These are phyloP conservation scores for Dispira parvispora DNA, from an alignment of 192 early-diverging fungal genomes.

Conservation along the genomic window DNA sequence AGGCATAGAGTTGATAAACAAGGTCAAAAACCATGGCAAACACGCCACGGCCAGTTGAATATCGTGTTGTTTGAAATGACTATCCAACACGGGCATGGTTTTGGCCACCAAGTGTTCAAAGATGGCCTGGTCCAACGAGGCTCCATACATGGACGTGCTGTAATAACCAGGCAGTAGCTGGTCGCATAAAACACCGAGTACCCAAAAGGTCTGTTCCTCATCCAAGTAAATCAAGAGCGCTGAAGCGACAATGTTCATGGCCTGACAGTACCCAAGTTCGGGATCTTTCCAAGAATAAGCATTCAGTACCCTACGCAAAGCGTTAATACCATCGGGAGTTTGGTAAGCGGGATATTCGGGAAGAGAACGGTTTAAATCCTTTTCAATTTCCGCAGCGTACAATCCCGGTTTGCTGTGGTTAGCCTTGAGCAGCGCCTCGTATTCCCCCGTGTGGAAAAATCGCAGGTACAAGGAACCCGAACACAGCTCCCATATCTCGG, in stretches of 20 bases:
- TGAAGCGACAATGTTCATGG: conserved; percentile 98
- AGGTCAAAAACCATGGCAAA: conserved; percentile 92
- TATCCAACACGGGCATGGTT: conserved; percentile 77
- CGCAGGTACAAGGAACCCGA: conserved; percentile 76
- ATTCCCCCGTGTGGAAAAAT: conserved; percentile 72
- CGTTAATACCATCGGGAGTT: conserved; percentile 73
- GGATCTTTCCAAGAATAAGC: conserved; percentile 70
- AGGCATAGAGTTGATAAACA: conserved; percentile 96
- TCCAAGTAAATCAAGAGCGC: conserved; percentile 84
- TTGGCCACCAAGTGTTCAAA: conserved; percentile 79
- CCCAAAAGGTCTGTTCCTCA: conserved; percentile 98
- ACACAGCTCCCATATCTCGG: conserved; percentile 88
- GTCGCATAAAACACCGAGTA: conserved; percentile 76
- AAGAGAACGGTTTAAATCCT: conserved; percentile 82
- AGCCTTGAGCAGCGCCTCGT: conserved; percentile 49
- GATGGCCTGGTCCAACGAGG: conserved; percentile 86
- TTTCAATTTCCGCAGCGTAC: conserved; percentile 87
- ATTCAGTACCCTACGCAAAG: conserved; percentile 81
- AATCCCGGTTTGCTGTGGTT: conserved; percentile 56
- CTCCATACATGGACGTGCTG: conserved; percentile 95
- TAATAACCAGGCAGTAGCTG: conserved; percentile 90
- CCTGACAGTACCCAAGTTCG: conserved; percentile 98
- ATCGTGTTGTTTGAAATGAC: conserved; percentile 70
- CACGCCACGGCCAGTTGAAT: conserved; percentile 94
- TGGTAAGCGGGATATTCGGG: conserved; percentile 93